Conservation (phyloP, 257 asterid genomes). For the Lithospermum erythrorhizon region DNA sequence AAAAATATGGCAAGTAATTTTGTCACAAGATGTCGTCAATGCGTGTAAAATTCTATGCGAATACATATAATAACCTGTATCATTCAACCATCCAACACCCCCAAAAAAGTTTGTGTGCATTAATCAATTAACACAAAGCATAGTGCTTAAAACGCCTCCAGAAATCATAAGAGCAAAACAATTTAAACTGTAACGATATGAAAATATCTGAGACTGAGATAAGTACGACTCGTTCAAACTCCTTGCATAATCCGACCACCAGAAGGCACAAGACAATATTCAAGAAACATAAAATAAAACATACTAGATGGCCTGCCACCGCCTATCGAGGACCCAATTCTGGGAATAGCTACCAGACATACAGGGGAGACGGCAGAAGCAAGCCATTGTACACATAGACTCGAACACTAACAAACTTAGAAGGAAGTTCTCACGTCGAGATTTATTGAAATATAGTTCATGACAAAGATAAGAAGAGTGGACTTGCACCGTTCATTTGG, state of each 20-base stretch:
- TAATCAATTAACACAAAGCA: too few relatives aligned
- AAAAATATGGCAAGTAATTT: too few relatives aligned
- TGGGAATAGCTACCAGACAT: constrained; percentile 20
- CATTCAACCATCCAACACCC: too few relatives aligned
- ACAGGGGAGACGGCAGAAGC: constrained; percentile 18
- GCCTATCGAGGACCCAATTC: constrained; percentile 38
- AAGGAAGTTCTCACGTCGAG: neutral
- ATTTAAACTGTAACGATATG: too few relatives aligned
- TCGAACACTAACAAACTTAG: neutral
- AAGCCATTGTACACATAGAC: constrained; percentile 6
- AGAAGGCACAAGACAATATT: neutral
- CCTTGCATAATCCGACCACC: neutral
- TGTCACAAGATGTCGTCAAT: too few relatives aligned
- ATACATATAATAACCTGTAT: too few relatives aligned
- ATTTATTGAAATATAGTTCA: constrained; percentile 7
- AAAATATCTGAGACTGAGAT: neutral
- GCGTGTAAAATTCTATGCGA: too few relatives aligned
- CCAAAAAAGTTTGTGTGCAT: too few relatives aligned
- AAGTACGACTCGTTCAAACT: neutral
- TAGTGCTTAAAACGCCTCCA: too few relatives aligned
- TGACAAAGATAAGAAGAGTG: neutral
- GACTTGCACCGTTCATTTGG: constrained; percentile 35
- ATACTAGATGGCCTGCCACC: constrained; percentile 18
- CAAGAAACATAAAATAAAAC: neutral
- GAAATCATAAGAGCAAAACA: too few relatives aligned